phyloP scores from a whole-genome alignment of 495 filamentous ascomycete genomes.

The Annulohypoxylon stygium region DNA sequence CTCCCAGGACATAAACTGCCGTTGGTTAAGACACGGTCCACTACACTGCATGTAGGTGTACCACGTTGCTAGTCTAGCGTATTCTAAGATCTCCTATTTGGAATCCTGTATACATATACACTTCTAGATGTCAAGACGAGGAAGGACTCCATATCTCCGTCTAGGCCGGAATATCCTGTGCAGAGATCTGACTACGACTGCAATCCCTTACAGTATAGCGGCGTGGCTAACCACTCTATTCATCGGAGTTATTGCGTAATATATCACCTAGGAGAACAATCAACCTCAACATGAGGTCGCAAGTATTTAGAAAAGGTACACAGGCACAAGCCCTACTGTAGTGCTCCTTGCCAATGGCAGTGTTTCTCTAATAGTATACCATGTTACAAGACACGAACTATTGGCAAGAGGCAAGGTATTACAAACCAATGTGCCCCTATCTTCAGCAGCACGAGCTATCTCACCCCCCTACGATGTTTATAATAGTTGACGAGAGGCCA shows the following conservation, averaged over 20 bases:
- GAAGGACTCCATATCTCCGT: not conserved
- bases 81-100: slow-evolving; percentile 12
- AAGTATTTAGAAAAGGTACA: not conserved
- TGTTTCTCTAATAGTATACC: not conserved
- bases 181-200: not conserved
- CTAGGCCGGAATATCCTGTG: not conserved
- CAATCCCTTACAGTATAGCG: not conserved
- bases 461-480: too few relatives aligned
- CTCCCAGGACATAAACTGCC: not conserved
- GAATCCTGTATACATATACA: slow-evolving; percentile 1
- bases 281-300: not conserved
- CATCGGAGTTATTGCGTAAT: not conserved
- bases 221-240: not conserved
- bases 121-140: not conserved
- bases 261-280: not conserved
- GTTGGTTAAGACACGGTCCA: slow-evolving; percentile 1
- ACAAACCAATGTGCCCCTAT: not conserved
- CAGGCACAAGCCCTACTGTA: slow-evolving; percentile 5
- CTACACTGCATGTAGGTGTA: not conserved
- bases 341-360: not conserved
- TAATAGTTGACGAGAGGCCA: too few relatives aligned
- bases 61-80: not conserved
- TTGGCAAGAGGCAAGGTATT: not conserved
- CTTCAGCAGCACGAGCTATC: not conserved
- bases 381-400: not conserved